These are phyloP conservation scores for Cystofilobasidium capitatum DNA, from an alignment of 768 basidiomycete genomes.

Conservation along the genomic window DNA sequence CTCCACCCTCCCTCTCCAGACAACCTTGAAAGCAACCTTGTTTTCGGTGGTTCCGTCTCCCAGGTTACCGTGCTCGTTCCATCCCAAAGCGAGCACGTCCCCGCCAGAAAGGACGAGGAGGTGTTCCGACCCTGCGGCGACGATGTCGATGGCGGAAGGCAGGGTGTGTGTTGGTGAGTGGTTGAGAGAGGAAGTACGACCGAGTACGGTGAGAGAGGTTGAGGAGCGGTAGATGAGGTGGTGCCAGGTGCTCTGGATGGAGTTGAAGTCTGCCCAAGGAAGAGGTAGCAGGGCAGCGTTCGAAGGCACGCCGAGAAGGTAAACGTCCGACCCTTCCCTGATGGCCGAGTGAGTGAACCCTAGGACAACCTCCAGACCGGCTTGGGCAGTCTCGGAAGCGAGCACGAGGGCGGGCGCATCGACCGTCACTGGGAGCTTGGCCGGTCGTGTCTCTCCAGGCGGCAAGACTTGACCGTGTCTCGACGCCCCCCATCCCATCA, in stretches of 20 bases:
- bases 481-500: background rate
- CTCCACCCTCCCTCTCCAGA: background rate
- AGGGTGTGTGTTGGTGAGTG: background rate
- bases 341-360: background rate
- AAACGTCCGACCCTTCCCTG: background rate
- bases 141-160: background rate
- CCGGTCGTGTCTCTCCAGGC: background rate
- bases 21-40: background rate
- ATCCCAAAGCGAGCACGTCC: constrained; percentile 81
- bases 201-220: background rate
- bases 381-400: background rate
- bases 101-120: constrained; percentile 44
- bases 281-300: background rate
- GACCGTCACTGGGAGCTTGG: background rate
- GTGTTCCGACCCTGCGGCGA: constrained; percentile 50
- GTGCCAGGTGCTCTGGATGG: background rate
- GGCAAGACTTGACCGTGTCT: background rate
- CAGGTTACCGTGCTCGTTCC: constrained; percentile 97
- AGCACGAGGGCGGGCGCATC: background rate
- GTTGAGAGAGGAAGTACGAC: background rate
- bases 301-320: background rate
- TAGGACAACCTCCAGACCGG: background rate
- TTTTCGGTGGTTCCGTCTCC: constrained; percentile 40
- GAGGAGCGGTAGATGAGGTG: background rate
- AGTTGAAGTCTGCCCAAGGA: no score